Evolutionary conservation across 2,329 filamentous ascomycete genomes (phyloP).

Genomic region (Monosporascus cannonballus): DNA sequence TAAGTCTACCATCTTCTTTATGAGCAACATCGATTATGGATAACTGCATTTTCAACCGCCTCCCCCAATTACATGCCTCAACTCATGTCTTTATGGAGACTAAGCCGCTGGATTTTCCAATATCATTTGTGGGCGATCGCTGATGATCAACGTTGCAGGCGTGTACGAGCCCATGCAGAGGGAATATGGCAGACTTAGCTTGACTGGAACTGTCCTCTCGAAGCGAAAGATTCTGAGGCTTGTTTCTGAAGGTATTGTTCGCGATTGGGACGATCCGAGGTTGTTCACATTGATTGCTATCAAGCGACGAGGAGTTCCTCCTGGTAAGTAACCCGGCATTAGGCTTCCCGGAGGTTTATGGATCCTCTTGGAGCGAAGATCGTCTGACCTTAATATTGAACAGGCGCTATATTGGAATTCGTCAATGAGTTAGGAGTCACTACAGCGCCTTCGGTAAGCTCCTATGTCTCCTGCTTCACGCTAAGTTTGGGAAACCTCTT

Average conservation of each 20-base stretch:
- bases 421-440: conserved; percentile 89
- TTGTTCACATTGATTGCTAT: conserved; percentile 83
- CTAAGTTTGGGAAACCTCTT: no score
- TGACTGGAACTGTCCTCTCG: conserved; percentile 78
- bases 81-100: no score
- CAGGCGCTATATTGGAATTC: conserved; percentile 73
- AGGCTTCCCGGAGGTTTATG: no score
- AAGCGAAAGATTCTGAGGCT: conserved; percentile 80
- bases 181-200: conserved; percentile 69
- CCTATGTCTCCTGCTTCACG: background rate
- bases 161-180: conserved; percentile 92
- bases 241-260: conserved; percentile 70
- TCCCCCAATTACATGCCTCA: no score
- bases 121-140: no score
- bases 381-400: background rate
- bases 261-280: conserved; percentile 86
- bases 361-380: no score
- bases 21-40: no score
- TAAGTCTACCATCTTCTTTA: no score
- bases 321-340: conserved; percentile 39
- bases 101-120: no score
- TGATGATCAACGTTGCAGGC: conserved; percentile 18
- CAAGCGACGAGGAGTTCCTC: conserved; percentile 77
- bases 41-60: no score
- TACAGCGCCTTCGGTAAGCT: conserved; percentile 59